A percentile compares a stretch with the other conserved stretches of the same genome.
Evolutionary conservation across 805 yeast species (phyloP).

Genomic region (Saturnispora bothae): DNA sequence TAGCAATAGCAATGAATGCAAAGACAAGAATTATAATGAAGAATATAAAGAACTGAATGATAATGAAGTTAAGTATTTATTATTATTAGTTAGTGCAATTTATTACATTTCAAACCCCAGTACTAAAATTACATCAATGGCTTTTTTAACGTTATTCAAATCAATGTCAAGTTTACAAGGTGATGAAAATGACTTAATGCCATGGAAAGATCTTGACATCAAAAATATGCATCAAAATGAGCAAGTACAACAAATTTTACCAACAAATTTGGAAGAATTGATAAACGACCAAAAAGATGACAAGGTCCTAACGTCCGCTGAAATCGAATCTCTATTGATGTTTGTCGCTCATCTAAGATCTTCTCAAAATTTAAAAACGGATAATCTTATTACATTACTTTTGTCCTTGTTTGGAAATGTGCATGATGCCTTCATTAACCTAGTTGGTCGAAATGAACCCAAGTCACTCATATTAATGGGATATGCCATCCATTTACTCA

Average conservation of each 20-base stretch:
- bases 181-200: too few species aligned
- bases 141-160: background rate
- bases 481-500: background rate
- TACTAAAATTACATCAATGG: background rate
- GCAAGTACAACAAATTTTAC: too few species aligned
- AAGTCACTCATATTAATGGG: conserved; percentile 2
- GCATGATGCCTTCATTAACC: background rate
- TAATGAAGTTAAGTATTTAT: background rate
- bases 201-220: too few species aligned
- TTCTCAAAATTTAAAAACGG: background rate
- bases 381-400: background rate
- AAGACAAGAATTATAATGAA: too few species aligned
- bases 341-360: background rate
- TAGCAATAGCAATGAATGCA: too few species aligned
- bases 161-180: background rate
- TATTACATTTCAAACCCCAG: background rate
- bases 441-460: conserved; percentile 3
- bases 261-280: background rate
- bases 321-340: background rate
- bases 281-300: background rate
- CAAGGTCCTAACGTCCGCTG: background rate
- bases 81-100: background rate
- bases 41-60: too few species aligned
- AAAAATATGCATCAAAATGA: too few species aligned
- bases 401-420: background rate